A percentile compares a stretch with the other conserved stretches of the same genome.
Conservation (phyloP, 1,284 basidiomycete genomes). For the Leccinum subfulvum region DNA sequence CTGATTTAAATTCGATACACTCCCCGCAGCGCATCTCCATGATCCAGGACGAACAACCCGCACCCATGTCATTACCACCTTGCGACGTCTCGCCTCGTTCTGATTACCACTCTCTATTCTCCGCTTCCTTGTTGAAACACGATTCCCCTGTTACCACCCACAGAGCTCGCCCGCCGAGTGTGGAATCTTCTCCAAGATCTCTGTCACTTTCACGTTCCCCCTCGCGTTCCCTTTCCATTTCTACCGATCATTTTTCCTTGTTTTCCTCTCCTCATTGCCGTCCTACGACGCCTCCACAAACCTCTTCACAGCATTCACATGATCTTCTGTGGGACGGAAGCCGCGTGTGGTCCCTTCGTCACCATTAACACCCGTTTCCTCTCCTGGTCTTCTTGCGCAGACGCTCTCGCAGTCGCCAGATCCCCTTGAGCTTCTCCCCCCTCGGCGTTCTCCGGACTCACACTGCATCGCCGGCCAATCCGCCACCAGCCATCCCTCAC, state of each 20-base stretch:
- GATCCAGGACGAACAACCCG: not conserved
- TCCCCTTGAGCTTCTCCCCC: constrained; percentile 22
- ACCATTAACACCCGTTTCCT: constrained; percentile 27
- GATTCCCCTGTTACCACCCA: not conserved
- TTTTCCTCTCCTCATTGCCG: constrained; percentile 10
- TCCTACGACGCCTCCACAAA: constrained; percentile 17
- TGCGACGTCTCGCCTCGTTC: constrained; percentile 7
- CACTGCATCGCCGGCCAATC: not conserved
- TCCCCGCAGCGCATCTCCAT: not conserved
- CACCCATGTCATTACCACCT: not conserved
- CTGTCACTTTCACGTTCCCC: not conserved
- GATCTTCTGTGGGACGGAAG: constrained; percentile 1
- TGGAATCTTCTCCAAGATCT: constrained; percentile 3
- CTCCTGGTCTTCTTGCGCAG: constrained; percentile 13
- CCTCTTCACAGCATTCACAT: constrained; percentile 16
- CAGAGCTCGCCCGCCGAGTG: not conserved
- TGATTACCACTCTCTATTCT: constrained; percentile 22
- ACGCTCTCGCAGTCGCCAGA: constrained; percentile 14
- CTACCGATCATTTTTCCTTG: constrained; percentile 5
- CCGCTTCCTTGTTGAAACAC: not conserved
- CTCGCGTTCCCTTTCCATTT: constrained; percentile 11
- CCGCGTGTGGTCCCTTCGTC: constrained; percentile 13
- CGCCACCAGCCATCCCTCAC: not conserved
- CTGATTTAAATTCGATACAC: not conserved
- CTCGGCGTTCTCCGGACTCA: constrained; percentile 1